A percentile compares a stretch with the other conserved stretches of the same genome.
Conservation (phyloP, 768 basidiomycete species). For the Calocybe cyanea region DNA sequence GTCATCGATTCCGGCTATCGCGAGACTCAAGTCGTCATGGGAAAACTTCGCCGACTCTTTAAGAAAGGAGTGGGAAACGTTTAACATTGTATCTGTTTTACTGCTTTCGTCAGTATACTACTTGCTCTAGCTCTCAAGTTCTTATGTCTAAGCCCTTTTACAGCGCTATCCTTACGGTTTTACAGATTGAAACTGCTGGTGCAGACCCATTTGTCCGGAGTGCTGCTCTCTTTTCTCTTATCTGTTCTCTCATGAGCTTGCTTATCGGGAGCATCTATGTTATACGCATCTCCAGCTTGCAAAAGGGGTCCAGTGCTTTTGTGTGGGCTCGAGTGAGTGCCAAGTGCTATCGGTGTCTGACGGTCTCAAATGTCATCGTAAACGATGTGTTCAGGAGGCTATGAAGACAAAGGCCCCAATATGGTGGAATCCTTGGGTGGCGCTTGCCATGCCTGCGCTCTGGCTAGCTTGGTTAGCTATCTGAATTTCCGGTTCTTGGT, state of each 20-base stretch:
- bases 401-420: slow-evolving; percentile 26
- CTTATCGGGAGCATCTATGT: slow-evolving; percentile 74
- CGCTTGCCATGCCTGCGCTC: slow-evolving; percentile 55
- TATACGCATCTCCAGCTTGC: slow-evolving; percentile 69
- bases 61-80: slow-evolving; percentile 68
- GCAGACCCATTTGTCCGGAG: slow-evolving; percentile 60
- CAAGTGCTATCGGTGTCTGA: slow-evolving; percentile 21
- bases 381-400: slow-evolving; percentile 41
- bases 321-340: slow-evolving; percentile 64
- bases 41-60: slow-evolving; percentile 68
- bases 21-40: slow-evolving; percentile 45
- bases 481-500: background rate
- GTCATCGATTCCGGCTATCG: slow-evolving; percentile 28
- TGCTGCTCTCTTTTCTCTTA: slow-evolving; percentile 55
- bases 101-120: slow-evolving; percentile 34
- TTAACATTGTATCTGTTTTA: slow-evolving; percentile 69
- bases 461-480: slow-evolving; percentile 54
- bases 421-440: slow-evolving; percentile 63
- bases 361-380: background rate
- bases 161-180: slow-evolving; percentile 67
- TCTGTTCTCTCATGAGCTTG: slow-evolving; percentile 67
- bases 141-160: background rate
- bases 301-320: slow-evolving; percentile 64
- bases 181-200: slow-evolving; percentile 51
- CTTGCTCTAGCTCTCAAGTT: background rate